Conservation (phyloP, 2,329 filamentous ascomycete genomes). For the Tolypocladium endophyticum region DNA sequence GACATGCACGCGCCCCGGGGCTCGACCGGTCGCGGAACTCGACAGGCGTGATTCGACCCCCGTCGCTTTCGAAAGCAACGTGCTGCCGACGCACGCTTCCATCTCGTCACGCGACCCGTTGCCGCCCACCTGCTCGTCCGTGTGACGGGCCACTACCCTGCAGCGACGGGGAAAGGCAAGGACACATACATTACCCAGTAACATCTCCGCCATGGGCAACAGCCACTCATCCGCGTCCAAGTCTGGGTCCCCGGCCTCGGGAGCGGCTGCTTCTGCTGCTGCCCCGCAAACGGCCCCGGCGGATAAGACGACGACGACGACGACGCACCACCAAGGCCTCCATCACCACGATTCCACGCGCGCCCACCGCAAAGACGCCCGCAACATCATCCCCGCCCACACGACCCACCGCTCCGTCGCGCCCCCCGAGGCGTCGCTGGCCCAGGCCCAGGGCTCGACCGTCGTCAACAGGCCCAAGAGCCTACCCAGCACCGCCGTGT, state of each 20-base stretch:
- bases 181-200: background rate
- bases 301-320: slow-evolving; percentile 7
- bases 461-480: slow-evolving; percentile 34
- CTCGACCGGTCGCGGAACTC: background rate
- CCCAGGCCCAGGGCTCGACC: slow-evolving; percentile 49
- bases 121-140: background rate
- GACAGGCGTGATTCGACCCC: background rate
- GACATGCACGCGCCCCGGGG: background rate
- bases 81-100: background rate
- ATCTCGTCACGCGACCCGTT: background rate
- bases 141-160: background rate
- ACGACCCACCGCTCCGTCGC: slow-evolving; percentile 44
- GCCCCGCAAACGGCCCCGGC: slow-evolving; percentile 12
- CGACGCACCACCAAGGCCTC: slow-evolving; percentile 4
- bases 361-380: slow-evolving; percentile 23
- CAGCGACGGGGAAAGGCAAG: background rate
- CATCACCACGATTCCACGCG: slow-evolving; percentile 16
- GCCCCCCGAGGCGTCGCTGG: slow-evolving; percentile 51
- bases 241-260: slow-evolving; percentile 20
- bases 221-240: slow-evolving; percentile 27
- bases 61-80: background rate
- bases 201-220: slow-evolving; percentile 21
- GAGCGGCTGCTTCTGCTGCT: slow-evolving; percentile 2
- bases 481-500: slow-evolving; percentile 37
- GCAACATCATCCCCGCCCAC: slow-evolving; percentile 45